These are phyloP conservation scores for Macrotyloma uniflorum DNA, from an alignment of 306 rosid species.

Conservation along the genomic window DNA sequence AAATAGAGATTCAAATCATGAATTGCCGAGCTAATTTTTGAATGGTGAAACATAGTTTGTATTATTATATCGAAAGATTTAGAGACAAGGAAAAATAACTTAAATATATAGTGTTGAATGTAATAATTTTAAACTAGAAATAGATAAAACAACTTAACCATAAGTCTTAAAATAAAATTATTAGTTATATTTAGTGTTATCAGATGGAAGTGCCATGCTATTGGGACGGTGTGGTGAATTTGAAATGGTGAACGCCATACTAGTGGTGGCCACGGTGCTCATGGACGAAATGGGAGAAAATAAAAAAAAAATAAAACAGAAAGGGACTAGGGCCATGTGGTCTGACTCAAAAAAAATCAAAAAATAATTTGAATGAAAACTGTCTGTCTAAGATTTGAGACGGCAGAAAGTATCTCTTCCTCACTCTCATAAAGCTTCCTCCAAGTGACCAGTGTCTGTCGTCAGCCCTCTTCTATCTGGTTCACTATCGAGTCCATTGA, in stretches of 20 bases:
- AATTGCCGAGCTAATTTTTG: background rate
- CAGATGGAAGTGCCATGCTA: background rate
- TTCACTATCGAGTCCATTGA: background rate
- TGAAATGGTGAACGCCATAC: background rate
- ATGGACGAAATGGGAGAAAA: background rate
- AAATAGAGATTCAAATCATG: background rate
- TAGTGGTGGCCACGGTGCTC: background rate
- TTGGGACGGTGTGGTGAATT: background rate
- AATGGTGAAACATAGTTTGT: background rate
- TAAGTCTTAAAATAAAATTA: background rate
- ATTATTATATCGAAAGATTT: background rate
- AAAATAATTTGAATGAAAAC: background rate
- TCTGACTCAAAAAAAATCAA: background rate
- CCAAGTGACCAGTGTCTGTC: background rate
- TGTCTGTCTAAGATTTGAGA: background rate
- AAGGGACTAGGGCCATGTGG: background rate
- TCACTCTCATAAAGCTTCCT: background rate
- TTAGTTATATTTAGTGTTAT: background rate
- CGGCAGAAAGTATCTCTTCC: background rate
- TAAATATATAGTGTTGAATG: background rate
- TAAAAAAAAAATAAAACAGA: background rate
- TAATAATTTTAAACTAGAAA: background rate
- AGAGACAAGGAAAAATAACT: background rate
- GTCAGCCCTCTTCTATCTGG: background rate
- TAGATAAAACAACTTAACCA: background rate